These are phyloP conservation scores for Aspergillus coremiiformis DNA, from an alignment of 495 filamentous ascomycete genomes.

Conservation along the genomic window DNA sequence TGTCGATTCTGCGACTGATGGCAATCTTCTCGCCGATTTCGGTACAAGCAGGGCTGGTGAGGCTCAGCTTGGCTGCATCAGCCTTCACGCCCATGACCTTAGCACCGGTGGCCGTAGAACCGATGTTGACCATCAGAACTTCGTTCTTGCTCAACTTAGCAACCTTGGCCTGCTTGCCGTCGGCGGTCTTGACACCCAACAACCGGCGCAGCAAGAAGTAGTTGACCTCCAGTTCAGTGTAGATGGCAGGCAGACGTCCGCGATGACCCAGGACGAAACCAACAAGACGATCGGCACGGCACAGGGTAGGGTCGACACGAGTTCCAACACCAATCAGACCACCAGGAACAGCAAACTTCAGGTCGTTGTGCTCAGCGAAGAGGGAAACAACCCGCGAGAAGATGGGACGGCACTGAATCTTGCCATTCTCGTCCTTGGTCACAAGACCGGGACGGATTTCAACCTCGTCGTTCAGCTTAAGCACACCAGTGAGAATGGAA, in stretches of 20 bases:
- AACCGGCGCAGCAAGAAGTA: constrained; percentile 94
- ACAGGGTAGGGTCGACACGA: constrained; percentile 91
- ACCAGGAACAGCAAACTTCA: constrained; percentile 95
- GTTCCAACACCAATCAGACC: constrained; percentile 97
- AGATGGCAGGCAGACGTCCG: constrained; percentile 86
- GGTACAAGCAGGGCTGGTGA: constrained; percentile 88
- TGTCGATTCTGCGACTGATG: constrained; percentile 90
- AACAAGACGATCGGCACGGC: constrained; percentile 95
- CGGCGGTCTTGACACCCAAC: constrained; percentile 92
- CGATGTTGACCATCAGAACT: constrained; percentile 98
- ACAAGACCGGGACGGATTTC: constrained; percentile 97
- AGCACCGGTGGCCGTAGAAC: constrained; percentile 88
- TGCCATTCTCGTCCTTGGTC: constrained; percentile 83
- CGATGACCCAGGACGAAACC: constrained; percentile 95
- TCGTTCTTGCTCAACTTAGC: constrained; percentile 96
- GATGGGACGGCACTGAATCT: constrained; percentile 92
- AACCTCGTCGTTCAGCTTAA: constrained; percentile 95
- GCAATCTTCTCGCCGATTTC: constrained; percentile 97
- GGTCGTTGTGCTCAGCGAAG: constrained; percentile 94
- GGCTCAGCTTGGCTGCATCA: constrained; percentile 83
- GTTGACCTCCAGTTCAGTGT: constrained; percentile 96
- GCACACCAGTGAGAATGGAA: constrained; percentile 87
- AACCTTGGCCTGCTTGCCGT: constrained; percentile 98
- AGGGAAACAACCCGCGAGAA: constrained; percentile 90
- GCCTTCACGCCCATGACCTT: constrained; percentile 96